phyloP scores from a whole-genome alignment of 306 rosid genomes.

The Begonia masoniana region DNA sequence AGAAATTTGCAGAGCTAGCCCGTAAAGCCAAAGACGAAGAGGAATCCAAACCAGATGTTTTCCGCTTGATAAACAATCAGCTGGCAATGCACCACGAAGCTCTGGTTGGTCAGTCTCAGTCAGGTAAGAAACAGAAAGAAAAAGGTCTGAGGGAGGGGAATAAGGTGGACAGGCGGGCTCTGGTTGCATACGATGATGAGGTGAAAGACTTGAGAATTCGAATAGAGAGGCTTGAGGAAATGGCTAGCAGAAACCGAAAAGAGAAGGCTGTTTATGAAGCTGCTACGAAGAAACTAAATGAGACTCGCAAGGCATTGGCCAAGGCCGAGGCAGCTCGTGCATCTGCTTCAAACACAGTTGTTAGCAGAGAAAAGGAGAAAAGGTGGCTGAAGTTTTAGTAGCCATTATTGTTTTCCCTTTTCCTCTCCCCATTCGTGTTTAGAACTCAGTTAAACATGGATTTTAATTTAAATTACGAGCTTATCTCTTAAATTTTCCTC shows the following conservation, averaged over 20 bases:
- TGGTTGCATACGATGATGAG: slow-evolving; percentile 65
- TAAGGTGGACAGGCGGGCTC: slow-evolving; percentile 53
- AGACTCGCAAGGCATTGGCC: slow-evolving; percentile 71
- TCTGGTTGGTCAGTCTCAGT: slow-evolving; percentile 31
- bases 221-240: slow-evolving; percentile 76
- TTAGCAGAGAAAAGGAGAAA: slow-evolving; percentile 77
- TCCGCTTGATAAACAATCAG: slow-evolving; percentile 65
- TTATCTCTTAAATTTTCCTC: no score
- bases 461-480: no score
- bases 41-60: slow-evolving; percentile 50
- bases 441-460: no score
- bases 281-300: slow-evolving; percentile 58
- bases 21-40: slow-evolving; percentile 55
- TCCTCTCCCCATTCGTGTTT: no score
- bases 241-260: slow-evolving; percentile 54
- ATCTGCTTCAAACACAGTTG: slow-evolving; percentile 75
- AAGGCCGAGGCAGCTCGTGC: slow-evolving; percentile 63
- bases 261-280: slow-evolving; percentile 83
- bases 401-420: no score
- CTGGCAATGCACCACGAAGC: slow-evolving; percentile 55
- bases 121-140: slow-evolving; percentile 41
- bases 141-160: slow-evolving; percentile 47
- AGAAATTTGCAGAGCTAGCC: slow-evolving; percentile 52
- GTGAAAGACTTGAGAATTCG: slow-evolving; percentile 63
- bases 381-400: slow-evolving; percentile 86